Base-by-base conservation (phyloP, 257 asterid genomes). In the Solanum tacnaense region DNA sequence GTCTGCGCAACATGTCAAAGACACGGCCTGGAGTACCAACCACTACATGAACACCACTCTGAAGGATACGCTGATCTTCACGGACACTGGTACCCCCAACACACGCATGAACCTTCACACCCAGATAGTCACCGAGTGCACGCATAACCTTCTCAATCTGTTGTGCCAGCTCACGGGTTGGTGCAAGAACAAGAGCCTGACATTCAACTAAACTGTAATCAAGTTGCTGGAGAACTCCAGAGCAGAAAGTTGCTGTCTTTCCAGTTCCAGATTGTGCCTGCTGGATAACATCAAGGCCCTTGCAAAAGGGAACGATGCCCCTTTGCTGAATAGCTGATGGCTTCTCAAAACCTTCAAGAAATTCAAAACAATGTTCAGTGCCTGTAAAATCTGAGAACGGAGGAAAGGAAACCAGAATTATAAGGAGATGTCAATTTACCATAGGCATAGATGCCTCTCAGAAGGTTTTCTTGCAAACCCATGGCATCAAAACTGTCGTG, bases 291-390 rank as follows among this genome's bases (percentile, higher is more conserved):
- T 81, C 85, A 46, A 81, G 85, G 85, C 85, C 85, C 93, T 92
- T 92, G 94, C 89, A 81, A 88, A 93, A 93, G 31, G 96, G 96
- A 79, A 93, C 96, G 65, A 93, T 93, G 52, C 96, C 96, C 89
- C 96, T 87, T 90, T 93, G 96, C 90, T 93, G 96, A 89, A 93
- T 93, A 56, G 94, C 96, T 52, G 96, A 93, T 68, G 96, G 96
- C 85, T 92, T 93, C 92, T 93, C 96, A 76, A 93, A 93, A 86
- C 94, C 96, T 93, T 88, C 49, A 88, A 88, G 88, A 36, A 39
- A 84, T 70, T 21, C 88, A 27, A 18, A 75, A n/a, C 27, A 81
- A 38, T 29, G 29, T 46, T 81, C 70, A 81, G 7, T 5, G 27
- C 85, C 41, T 1, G 68, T 9, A 27, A 44, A 81, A 46, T 18